Conservation (phyloP, 2,329 filamentous ascomycete species). For the Didymella keratinophila region DNA sequence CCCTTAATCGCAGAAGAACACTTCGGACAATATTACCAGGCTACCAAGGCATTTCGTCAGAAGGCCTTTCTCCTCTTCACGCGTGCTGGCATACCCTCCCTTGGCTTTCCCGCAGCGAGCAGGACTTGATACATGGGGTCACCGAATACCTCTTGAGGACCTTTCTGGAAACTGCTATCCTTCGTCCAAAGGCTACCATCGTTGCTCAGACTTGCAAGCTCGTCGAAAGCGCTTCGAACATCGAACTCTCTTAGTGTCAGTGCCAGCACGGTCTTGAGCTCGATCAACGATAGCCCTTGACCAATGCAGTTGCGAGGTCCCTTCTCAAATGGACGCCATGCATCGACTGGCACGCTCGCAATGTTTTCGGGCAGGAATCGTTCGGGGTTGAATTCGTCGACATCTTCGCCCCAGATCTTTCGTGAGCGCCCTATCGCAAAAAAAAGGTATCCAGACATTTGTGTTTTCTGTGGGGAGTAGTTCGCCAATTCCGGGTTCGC, state of each 20-base stretch:
- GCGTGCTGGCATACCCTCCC: conserved; percentile 37
- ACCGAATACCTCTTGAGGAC: conserved; percentile 31
- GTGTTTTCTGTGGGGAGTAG: conserved; percentile 30
- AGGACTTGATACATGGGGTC: conserved; percentile 40
- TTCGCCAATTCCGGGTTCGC: conserved; percentile 29
- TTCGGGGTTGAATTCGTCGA: conserved; percentile 36
- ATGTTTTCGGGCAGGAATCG: conserved; percentile 30
- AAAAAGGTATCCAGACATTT: conserved; percentile 28
- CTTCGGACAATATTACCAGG: neutral
- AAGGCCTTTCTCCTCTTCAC: conserved; percentile 23
- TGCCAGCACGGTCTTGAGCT: conserved; percentile 32
- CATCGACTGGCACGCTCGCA: conserved; percentile 23
- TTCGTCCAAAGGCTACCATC: conserved; percentile 33
- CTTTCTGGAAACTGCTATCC: conserved; percentile 24
- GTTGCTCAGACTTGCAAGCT: conserved; percentile 18
- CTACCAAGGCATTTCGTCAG: neutral
- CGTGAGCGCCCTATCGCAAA: conserved; percentile 28
- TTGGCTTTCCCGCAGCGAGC: conserved; percentile 37
- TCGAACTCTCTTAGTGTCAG: conserved; percentile 38
- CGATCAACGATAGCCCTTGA: conserved; percentile 29
- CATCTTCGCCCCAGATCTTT: conserved; percentile 28
- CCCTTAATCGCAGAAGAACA: neutral
- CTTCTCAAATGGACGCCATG: conserved; percentile 51
- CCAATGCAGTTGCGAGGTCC: conserved; percentile 43
- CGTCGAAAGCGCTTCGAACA: conserved; percentile 28